Conservation (phyloP, 2,329 filamentous ascomycete species). For the Penicillium sp. region DNA sequence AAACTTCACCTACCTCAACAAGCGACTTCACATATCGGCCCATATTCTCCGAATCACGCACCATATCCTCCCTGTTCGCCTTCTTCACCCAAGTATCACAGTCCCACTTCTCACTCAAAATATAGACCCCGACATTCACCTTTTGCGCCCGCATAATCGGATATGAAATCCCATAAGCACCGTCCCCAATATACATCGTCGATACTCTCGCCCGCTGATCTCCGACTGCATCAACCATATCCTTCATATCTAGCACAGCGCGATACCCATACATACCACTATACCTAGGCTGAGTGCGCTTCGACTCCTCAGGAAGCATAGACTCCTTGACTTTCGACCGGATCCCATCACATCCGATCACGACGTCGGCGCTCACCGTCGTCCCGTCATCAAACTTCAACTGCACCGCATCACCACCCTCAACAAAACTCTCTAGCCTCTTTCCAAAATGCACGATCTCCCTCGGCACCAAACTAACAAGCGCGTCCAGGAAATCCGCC, state of each 20-base stretch:
- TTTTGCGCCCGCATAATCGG: constrained; percentile 34
- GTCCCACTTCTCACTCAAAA: constrained; percentile 30
- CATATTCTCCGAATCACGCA: constrained; percentile 27
- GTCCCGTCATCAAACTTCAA: constrained; percentile 35
- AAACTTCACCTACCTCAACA: constrained; percentile 23
- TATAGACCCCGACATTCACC: constrained; percentile 34
- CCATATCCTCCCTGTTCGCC: constrained; percentile 31
- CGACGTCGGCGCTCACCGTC: constrained; percentile 27
- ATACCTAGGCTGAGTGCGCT: constrained; percentile 22
- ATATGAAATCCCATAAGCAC: constrained; percentile 34
- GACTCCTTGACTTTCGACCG: constrained; percentile 29
- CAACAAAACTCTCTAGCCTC: constrained; percentile 20
- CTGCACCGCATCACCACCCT: constrained; percentile 14
- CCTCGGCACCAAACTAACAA: constrained; percentile 30
- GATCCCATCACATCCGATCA: constrained; percentile 41
- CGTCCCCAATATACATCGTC: constrained; percentile 32
- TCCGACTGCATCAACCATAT: constrained; percentile 33
- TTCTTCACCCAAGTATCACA: constrained; percentile 30
- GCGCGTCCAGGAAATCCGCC: constrained; percentile 34
- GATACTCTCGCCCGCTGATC: constrained; percentile 31
- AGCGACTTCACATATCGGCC: constrained; percentile 28
- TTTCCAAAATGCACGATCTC: constrained; percentile 37
- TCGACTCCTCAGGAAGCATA: constrained; percentile 24
- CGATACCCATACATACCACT: constrained; percentile 39
- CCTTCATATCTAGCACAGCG: constrained; percentile 34